Base-by-base conservation (phyloP, 2,329 filamentous ascomycete genomes). In the Colletotrichum ledebouriae region DNA sequence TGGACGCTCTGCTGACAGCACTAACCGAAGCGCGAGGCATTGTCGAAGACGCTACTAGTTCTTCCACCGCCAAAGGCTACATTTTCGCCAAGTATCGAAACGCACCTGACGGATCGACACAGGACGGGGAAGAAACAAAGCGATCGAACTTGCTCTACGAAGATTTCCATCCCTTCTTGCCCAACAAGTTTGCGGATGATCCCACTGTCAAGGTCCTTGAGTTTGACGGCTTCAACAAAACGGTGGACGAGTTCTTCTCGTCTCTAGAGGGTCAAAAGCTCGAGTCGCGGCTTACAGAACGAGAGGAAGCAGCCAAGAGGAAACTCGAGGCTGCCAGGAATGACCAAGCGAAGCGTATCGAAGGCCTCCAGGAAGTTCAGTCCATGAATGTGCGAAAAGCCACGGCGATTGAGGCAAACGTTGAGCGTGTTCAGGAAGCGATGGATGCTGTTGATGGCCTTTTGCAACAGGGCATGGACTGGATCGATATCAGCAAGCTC, bases 231-330 rank as follows among this genome's bases (percentile, higher is more conserved):
- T 98, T 97, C 83, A 98, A 98, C 78, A 92, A 92, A 75, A 96
- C 94, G 0, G 94, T 97, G 0, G 96, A 99, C 76, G 93, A 97
- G 73, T 99, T 98, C 82, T 98, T 97, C 78, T 98, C 96, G 0
- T 98, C 95, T 0, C 88, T 98, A 29, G 96, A 99, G 80, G 94
- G 94, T 0, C 95, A 98, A 77, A 97, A 93, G 76, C 85, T 98
- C 1, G 92, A 97, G 77, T 97, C 93, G 1, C 87, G 90, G 60
- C 81, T 98, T 4, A 89, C 89, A 4, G 95, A 98, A 77, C 89
- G 91, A 56, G 94, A 99, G 78, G 89, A 91, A 20, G 85, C 87
- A 4, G 96, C 96, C 3, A 92, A 91, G 79, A 89, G 89, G 75
- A 97, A 97, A 77, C 84, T 99, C 3, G 93, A 97, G 42, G 87